Evolutionary conservation across 108 stramenopile species (phyloP).

Genomic region (Aurantiochytrium sp.): DNA sequence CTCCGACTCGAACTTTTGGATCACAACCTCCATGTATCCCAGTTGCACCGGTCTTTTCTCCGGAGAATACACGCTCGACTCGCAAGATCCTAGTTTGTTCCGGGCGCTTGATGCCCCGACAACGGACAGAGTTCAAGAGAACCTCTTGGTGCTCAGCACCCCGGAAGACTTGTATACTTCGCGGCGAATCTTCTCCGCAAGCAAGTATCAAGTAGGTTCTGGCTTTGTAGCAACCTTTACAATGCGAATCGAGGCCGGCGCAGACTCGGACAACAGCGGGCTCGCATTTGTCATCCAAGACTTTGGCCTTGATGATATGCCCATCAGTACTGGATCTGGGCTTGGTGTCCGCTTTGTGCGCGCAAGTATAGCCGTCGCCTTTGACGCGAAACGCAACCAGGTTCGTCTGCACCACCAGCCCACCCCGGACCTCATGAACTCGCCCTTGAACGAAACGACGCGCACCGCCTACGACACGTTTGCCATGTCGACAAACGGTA

Average conservation of each 20-base stretch:
- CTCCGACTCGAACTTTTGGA: neutral
- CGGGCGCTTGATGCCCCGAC: neutral
- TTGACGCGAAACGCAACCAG: neutral
- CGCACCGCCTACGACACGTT: neutral
- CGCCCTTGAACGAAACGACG: neutral
- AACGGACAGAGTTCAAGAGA: neutral
- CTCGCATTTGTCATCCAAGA: neutral
- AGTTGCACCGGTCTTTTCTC: neutral
- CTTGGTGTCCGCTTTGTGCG: neutral
- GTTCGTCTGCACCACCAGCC: neutral
- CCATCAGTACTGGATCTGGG: neutral
- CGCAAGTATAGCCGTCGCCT: neutral
- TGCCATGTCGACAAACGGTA: neutral
- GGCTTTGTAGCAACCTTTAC: neutral
- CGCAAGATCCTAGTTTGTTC: neutral
- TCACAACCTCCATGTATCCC: neutral
- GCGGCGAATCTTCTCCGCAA: neutral
- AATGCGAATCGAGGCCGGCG: neutral
- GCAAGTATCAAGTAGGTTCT: neutral
- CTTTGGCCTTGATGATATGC: neutral
- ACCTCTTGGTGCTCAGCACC: neutral
- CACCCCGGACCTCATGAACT: neutral
- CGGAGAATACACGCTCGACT: neutral
- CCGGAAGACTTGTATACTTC: neutral
- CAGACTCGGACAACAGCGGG: neutral